phyloP scores from a whole-genome alignment of 2,329 filamentous ascomycete species.

The Fusarium circinatum region DNA sequence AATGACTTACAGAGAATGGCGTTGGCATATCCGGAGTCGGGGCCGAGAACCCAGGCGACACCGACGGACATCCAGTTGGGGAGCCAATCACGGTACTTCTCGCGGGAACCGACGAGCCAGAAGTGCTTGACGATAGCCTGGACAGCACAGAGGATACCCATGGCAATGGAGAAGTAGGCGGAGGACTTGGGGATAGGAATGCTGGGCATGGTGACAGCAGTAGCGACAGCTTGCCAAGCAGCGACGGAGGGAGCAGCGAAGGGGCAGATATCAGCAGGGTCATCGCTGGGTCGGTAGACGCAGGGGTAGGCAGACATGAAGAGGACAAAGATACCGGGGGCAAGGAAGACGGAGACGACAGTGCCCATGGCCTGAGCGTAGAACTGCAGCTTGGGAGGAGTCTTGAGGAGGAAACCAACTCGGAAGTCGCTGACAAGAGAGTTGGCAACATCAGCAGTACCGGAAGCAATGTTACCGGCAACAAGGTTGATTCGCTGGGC shows the following conservation, averaged over 20 bases:
- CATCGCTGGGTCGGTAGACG: conserved; percentile 63
- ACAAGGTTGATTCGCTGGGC: conserved; percentile 74
- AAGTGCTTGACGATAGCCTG: conserved; percentile 66
- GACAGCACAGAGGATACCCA: conserved; percentile 60
- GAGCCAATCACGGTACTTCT: conserved; percentile 66
- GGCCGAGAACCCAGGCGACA: conserved; percentile 67
- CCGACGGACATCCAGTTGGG: conserved; percentile 72
- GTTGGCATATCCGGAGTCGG: conserved; percentile 63
- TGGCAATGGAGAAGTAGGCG: conserved; percentile 66
- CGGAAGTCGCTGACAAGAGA: conserved; percentile 72
- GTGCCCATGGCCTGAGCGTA: conserved; percentile 72
- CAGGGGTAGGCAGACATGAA: conserved; percentile 76
- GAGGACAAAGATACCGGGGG: conserved; percentile 73
- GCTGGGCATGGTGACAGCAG: conserved; percentile 65
- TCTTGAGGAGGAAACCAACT: conserved; percentile 73
- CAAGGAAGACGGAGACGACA: conserved; percentile 72
- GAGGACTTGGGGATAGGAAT: conserved; percentile 66
- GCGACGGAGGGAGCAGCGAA: conserved; percentile 72
- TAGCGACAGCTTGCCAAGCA: conserved; percentile 73
- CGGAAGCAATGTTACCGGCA: conserved; percentile 67
- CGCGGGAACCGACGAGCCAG: conserved; percentile 60
- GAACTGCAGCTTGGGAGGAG: conserved; percentile 73
- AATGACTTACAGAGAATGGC: conserved; percentile 57
- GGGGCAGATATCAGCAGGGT: conserved; percentile 55
- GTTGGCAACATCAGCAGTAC: conserved; percentile 64